Base-by-base conservation (phyloP, 1,139 yeast genomes). In the Zygotorulaspora mrakii region DNA sequence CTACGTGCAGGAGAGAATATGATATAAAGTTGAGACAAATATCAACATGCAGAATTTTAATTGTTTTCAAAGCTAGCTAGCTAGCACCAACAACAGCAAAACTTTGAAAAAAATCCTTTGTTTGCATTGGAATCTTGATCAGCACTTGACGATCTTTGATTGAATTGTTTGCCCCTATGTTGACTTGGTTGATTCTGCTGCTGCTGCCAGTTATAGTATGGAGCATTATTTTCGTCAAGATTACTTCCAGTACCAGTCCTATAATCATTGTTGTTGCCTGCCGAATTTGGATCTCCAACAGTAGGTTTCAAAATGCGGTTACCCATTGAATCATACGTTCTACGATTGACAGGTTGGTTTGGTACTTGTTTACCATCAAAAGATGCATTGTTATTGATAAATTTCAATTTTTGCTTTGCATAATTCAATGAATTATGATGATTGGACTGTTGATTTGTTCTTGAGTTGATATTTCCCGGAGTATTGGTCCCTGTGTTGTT, bases 251-350 rank as follows among this genome's bases (percentile, higher is more conserved):
- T 6, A 11, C 46, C 41, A 10, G 26, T 25, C 14, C 39, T 24
- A 13, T 30, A 21, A 24, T 42, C 42, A 17, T 28, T 23, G 7
- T 25, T 39, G 37, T 37, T 39, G 17, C 30, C 29, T 22, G 28
- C 37, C 4, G 34, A 24, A n/a, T 23, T 36, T 25, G 29, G 21
- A 18, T 31, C 32, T 16, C 13, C 33, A 24, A 31, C 25, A 20
- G 29, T 33, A 5, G 40, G 34, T 32, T 42, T 42, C 17, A 31
- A 22, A 12, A 42, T 35, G 14, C 37, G 43, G 26, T 29, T 37
- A 6, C 49, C 49, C 47, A 46, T 46, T 2, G 49, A 46, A 22
- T 46, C 49, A 18, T 46, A 46, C 7, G 39, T 43, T 29, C 45
- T 43, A 29, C 38, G 40, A 18, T 40, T 39, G 13, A 40, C 31